Percentiles rank a stretch among this genome's conserved stretches.
phyloP scores from a whole-genome alignment of 2,329 filamentous ascomycete species.

The Stachybotrys elegans region DNA sequence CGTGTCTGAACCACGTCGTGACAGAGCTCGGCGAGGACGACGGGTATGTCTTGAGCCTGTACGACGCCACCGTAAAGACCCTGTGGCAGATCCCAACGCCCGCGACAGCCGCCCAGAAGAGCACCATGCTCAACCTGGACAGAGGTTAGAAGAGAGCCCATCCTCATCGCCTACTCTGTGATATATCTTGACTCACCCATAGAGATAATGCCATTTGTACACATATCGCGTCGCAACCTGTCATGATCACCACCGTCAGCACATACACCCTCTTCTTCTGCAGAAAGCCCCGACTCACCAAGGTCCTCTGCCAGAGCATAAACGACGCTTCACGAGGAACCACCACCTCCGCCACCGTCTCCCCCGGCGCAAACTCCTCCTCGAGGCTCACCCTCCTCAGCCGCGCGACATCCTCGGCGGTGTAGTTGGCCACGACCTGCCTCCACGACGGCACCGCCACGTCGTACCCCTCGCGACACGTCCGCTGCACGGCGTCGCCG shows the following conservation, averaged over 20 bases:
- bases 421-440: slow-evolving; percentile 29
- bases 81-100: slow-evolving; percentile 29
- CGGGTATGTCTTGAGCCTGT: neutral
- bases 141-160: neutral
- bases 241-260: neutral
- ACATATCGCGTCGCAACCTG: slow-evolving; percentile 31
- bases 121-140: slow-evolving; percentile 26
- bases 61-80: slow-evolving; percentile 10
- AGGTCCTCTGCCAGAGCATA: slow-evolving; percentile 29
- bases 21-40: slow-evolving; percentile 1
- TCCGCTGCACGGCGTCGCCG: slow-evolving; percentile 18
- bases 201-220: slow-evolving; percentile 25
- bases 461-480: slow-evolving; percentile 21
- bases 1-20: slow-evolving; percentile 24
- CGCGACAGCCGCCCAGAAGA: slow-evolving; percentile 36
- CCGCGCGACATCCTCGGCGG: slow-evolving; percentile 22
- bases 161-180: neutral
- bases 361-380: slow-evolving; percentile 12
- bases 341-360: slow-evolving; percentile 22
- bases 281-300: slow-evolving; percentile 19
- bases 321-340: slow-evolving; percentile 29
- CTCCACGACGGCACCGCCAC: slow-evolving; percentile 26
- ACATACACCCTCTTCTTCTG: neutral
- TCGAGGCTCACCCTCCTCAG: slow-evolving; percentile 23
- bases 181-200: slow-evolving; percentile 24